Percentiles rank a stretch among this genome's conserved stretches.
These are phyloP conservation scores for Dendrocalamus latiflorus DNA, from an alignment of 202 grass and related monocot genomes.

Conservation along the genomic window DNA sequence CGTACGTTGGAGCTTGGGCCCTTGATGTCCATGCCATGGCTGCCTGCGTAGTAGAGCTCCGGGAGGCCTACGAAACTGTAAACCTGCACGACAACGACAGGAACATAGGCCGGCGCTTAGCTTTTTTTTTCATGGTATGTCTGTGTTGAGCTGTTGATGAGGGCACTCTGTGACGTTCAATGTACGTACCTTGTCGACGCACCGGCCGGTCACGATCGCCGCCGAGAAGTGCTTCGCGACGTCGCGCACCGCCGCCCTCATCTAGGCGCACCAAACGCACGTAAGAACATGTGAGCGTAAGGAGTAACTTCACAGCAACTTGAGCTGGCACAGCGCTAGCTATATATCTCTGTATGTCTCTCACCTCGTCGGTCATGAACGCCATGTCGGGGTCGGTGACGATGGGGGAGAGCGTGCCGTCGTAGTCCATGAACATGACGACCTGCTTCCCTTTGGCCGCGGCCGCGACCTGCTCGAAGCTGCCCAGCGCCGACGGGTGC, in stretches of 20 bases:
- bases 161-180: neutral
- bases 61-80: conserved; percentile 58
- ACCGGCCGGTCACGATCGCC: conserved; percentile 61
- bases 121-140: neutral
- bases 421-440: conserved; percentile 75
- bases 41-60: conserved; percentile 90
- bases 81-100: conserved; percentile 32
- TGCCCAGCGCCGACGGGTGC: conserved; percentile 55
- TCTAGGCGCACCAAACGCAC: conserved; percentile 16
- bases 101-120: neutral
- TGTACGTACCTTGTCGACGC: conserved; percentile 47
- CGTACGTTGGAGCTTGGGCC: conserved; percentile 64
- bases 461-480: conserved; percentile 45
- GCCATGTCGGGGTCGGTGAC: conserved; percentile 64
- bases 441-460: conserved; percentile 38
- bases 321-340: neutral
- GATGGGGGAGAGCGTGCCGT: conserved; percentile 75
- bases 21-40: conserved; percentile 98
- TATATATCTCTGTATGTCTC: neutral
- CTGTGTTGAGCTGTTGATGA: neutral
- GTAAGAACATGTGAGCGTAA: neutral
- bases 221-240: conserved; percentile 49
- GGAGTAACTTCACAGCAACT: neutral
- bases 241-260: conserved; percentile 49
- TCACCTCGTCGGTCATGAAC: conserved; percentile 49